Percentiles rank a stretch among this genome's conserved stretches.
These are phyloP conservation scores for Colletotrichum sp. DNA, from an alignment of 2,329 filamentous ascomycete species.

Conservation along the genomic window DNA sequence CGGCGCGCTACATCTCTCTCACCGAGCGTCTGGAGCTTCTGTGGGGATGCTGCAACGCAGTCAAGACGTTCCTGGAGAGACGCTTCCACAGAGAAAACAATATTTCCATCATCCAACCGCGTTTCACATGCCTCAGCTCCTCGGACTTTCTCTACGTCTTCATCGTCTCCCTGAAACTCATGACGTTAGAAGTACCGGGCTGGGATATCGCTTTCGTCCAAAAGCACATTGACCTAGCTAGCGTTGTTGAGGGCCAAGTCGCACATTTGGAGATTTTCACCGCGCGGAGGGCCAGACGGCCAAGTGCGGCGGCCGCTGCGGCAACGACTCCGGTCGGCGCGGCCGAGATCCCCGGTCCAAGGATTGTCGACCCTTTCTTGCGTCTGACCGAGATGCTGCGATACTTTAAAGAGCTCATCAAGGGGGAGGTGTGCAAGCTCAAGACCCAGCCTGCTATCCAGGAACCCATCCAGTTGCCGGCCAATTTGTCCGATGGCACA, in stretches of 20 bases:
- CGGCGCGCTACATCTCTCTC: conserved; percentile 32
- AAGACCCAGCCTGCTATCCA: neutral
- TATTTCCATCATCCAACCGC: conserved; percentile 34
- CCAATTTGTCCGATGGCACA: conserved; percentile 22
- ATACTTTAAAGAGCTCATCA: conserved; percentile 20
- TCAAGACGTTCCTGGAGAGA: conserved; percentile 42
- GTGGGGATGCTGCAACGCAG: conserved; percentile 46
- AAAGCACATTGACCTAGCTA: conserved; percentile 37
- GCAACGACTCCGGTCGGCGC: neutral
- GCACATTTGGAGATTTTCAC: conserved; percentile 31
- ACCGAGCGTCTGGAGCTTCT: conserved; percentile 48
- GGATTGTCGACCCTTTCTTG: conserved; percentile 16
- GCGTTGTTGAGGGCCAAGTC: conserved; percentile 32
- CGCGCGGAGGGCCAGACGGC: conserved; percentile 21
- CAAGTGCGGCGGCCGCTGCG: neutral
- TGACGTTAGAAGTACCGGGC: conserved; percentile 47
- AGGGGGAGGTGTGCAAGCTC: conserved; percentile 12
- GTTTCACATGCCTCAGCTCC: conserved; percentile 45
- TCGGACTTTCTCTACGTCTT: conserved; percentile 53
- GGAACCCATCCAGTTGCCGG: conserved; percentile 3
- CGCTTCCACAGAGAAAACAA: conserved; percentile 28
- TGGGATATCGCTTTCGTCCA: conserved; percentile 46
- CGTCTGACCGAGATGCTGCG: conserved; percentile 22
- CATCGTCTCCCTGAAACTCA: conserved; percentile 50
- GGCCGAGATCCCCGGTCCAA: neutral